These are phyloP conservation scores for Pezizomycotina sp. DNA, from an alignment of 2,329 filamentous ascomycete species.

Conservation along the genomic window DNA sequence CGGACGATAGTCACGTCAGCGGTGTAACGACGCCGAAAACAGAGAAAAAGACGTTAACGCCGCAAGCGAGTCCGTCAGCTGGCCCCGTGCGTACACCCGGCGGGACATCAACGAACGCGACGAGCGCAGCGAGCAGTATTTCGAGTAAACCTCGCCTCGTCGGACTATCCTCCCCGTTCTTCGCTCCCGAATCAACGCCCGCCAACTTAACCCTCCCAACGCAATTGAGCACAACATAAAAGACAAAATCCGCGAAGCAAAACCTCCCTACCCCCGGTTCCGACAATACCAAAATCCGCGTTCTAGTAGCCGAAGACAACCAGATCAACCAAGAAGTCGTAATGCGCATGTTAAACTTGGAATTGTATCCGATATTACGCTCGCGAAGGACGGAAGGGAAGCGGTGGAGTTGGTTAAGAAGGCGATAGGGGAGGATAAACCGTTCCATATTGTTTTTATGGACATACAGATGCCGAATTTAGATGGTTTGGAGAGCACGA, in stretches of 20 bases:
- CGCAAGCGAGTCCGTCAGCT: no score
- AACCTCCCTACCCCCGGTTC: conserved; percentile 29
- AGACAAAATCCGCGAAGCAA: no score
- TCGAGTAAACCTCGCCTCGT: conserved; percentile 59
- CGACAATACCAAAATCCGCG: conserved; percentile 47
- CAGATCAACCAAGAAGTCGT: conserved; percentile 47
- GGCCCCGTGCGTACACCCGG: no score
- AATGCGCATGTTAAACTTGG: conserved; percentile 42
- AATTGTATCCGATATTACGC: conserved; percentile 54
- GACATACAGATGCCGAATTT: conserved; percentile 90
- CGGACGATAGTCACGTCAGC: no score
- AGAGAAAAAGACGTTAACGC: no score
- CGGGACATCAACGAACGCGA: no score
- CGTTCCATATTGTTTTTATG: conserved; percentile 87
- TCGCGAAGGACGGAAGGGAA: conserved; percentile 74
- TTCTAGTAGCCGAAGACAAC: conserved; percentile 73
- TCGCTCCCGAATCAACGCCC: no score
- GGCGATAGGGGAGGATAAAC: conserved; percentile 54
- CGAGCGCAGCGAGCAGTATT: no score
- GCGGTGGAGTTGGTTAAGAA: conserved; percentile 73
- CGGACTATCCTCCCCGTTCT: conserved; percentile 70
- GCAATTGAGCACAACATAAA: no score
- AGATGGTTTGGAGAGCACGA: conserved; percentile 72
- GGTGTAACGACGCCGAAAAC: no score
- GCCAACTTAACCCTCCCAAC: no score